Percentiles rank a stretch among this genome's conserved stretches.
These are phyloP conservation scores for Orbilia oligospora DNA, from an alignment of 2,329 filamentous ascomycete species.

Conservation along the genomic window DNA sequence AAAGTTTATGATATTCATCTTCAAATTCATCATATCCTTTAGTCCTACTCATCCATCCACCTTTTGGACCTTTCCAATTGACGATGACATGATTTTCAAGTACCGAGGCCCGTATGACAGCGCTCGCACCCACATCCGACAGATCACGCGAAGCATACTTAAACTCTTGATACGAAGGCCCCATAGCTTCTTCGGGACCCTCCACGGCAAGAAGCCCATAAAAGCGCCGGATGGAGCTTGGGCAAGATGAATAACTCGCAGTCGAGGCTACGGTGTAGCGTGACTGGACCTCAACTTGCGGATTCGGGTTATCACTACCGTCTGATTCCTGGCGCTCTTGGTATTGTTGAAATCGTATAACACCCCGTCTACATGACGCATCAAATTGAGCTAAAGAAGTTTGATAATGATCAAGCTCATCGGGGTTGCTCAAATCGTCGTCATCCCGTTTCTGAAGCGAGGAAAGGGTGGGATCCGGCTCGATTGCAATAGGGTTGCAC, in stretches of 20 bases:
- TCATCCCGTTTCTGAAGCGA: background rate
- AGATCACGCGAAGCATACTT: background rate
- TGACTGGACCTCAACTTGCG: background rate
- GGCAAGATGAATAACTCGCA: background rate
- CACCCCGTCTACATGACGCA: background rate
- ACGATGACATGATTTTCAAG: conserved; percentile 3
- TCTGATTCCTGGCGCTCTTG: background rate
- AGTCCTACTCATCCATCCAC: background rate
- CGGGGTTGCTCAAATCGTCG: background rate
- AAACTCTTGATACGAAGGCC: background rate
- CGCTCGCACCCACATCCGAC: background rate
- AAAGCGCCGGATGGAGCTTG: background rate
- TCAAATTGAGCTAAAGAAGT: background rate
- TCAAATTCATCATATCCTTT: background rate
- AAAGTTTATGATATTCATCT: background rate
- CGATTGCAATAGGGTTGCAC: background rate
- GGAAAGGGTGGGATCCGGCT: background rate
- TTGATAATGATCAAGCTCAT: background rate
- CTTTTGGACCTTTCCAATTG: background rate
- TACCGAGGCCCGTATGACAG: background rate
- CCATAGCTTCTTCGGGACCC: no score
- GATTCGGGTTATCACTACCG: background rate
- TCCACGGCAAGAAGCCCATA: background rate
- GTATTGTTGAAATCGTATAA: background rate
- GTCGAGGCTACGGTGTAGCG: background rate